Evolutionary conservation across 2,329 filamentous ascomycete genomes (phyloP), one percentile per base, ranked within the genome.

Genomic region (Colletotrichum sp.): DNA sequence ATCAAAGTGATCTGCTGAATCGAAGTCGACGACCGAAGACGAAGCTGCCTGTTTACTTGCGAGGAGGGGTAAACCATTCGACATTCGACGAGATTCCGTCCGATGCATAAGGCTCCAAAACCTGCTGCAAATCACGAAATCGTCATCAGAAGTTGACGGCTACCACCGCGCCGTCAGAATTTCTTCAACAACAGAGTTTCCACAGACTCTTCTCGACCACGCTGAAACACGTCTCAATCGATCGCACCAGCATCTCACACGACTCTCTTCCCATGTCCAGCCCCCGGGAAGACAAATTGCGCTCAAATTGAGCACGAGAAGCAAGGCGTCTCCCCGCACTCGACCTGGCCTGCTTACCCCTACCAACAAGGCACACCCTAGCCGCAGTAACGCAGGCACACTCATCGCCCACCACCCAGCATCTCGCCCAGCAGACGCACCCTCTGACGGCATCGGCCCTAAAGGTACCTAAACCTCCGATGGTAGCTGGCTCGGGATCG

Each of bases 281-380:
- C 63, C 63, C 21, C 36, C 36, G 6, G 49, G 44, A 28, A 66
- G 15, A 28, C 44, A 52, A 52, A 52, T 18, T 66, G 63, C 63
- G 28, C 59, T 32, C 63, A 52, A 52, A 52, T 52, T 26, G 63
- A 49, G 24, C 36, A 49, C 10, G 24, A 21, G 15, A 18, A 57
- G 26, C 60, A 67, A 57, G 63, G 62, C 69, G 24, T 67, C 72
- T 72, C 69, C 72, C 72, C 68, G 39, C 72, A 75, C 30, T 70
- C 65, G 24, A 21, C 44, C 24, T 70, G 57, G 34, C 7, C n/a
- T 9, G 28, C 60, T 60, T 44, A 65, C 55, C 62, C 72, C 62
- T 75, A 62, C 69, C 26, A 13, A 68, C 69, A 63, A 63, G 72
- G 69, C 72, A 75, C 26, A 75, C 68, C 69, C 72, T 28, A 75